Percentiles rank a stretch among this genome's conserved stretches.
Conservation (phyloP, 2,329 filamentous ascomycete genomes). For the Camptophora hylomeconis region DNA sequence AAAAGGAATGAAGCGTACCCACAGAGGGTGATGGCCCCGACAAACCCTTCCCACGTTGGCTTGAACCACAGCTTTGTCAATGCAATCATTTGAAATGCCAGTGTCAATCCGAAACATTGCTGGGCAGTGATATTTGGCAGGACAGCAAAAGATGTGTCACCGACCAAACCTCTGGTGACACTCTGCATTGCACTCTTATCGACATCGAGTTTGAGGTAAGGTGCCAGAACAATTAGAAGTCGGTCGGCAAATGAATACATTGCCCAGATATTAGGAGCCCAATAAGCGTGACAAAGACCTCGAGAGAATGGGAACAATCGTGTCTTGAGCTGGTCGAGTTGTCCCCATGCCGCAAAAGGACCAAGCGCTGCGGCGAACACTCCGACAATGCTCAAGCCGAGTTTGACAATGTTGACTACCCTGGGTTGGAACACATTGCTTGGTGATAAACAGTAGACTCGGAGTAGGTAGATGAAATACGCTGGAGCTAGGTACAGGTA, state of each 20-base stretch:
- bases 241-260: slow-evolving; percentile 88
- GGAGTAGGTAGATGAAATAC: slow-evolving; percentile 87
- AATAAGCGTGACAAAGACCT: slow-evolving; percentile 92
- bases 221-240: slow-evolving; percentile 70
- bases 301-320: slow-evolving; percentile 88
- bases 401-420: slow-evolving; percentile 68
- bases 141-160: slow-evolving; percentile 86
- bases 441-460: slow-evolving; percentile 72
- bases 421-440: slow-evolving; percentile 53
- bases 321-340: slow-evolving; percentile 70
- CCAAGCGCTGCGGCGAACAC: slow-evolving; percentile 77
- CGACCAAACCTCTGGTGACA: slow-evolving; percentile 83
- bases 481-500: slow-evolving; percentile 93
- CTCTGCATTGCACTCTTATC: slow-evolving; percentile 67
- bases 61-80: slow-evolving; percentile 68
- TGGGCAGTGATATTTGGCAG: slow-evolving; percentile 73
- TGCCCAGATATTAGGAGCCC: slow-evolving; percentile 95
- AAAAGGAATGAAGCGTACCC: slow-evolving; percentile 95
- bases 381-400: slow-evolving; percentile 57
- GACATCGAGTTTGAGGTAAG: slow-evolving; percentile 61
- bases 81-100: slow-evolving; percentile 66
- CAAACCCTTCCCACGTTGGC: slow-evolving; percentile 78
- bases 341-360: slow-evolving; percentile 69
- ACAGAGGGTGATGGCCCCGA: slow-evolving; percentile 80
- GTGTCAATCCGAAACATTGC: slow-evolving; percentile 67